Percentiles rank a stretch among this genome's conserved stretches.
phyloP scores from a whole-genome alignment of 163 green algal genomes.

The Scenedesmus sp. region DNA sequence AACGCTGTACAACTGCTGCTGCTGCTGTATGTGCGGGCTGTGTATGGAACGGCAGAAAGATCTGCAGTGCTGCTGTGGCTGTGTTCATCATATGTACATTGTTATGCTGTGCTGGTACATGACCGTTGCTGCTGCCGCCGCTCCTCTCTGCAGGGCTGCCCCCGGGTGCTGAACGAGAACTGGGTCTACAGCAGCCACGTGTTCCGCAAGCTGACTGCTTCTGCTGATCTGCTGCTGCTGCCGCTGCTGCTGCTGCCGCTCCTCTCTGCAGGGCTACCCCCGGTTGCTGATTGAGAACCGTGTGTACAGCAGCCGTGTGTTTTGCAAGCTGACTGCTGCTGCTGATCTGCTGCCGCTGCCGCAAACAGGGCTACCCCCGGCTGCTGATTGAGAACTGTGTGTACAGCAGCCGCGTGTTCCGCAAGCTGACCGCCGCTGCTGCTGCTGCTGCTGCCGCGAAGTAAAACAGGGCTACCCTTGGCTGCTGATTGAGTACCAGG shows the following conservation, averaged over 20 bases:
- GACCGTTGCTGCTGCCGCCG: background rate
- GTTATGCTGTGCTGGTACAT: too few relatives aligned
- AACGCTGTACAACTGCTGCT: too few relatives aligned
- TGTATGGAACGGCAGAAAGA: too few relatives aligned
- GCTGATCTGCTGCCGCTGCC: slow-evolving; percentile 83
- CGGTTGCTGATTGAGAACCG: slow-evolving; percentile 87
- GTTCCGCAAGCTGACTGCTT: slow-evolving; percentile 80
- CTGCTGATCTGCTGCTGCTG: background rate
- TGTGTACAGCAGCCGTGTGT: slow-evolving; percentile 79
- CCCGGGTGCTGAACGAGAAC: slow-evolving; percentile 84
- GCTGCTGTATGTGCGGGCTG: too few relatives aligned
- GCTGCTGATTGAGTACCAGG: background rate
- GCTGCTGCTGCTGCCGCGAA: too few relatives aligned
- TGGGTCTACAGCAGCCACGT: slow-evolving; percentile 77
- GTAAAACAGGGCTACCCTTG: background rate
- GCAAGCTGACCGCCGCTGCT: slow-evolving; percentile 69
- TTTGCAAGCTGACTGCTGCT: slow-evolving; percentile 91
- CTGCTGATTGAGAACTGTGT: slow-evolving; percentile 84
- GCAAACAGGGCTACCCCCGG: slow-evolving; percentile 86
- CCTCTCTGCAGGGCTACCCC: slow-evolving; percentile 44
- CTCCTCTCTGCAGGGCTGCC: slow-evolving; percentile 63
- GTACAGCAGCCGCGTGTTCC: slow-evolving; percentile 81
- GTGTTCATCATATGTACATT: background rate
- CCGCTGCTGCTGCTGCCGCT: background rate
- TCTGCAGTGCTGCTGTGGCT: slow-evolving; percentile 55